Evolutionary conservation across 1,284 basidiomycete species (phyloP), one percentile per base, ranked within the genome.

Genomic region (Melampsora allii-populina): DNA sequence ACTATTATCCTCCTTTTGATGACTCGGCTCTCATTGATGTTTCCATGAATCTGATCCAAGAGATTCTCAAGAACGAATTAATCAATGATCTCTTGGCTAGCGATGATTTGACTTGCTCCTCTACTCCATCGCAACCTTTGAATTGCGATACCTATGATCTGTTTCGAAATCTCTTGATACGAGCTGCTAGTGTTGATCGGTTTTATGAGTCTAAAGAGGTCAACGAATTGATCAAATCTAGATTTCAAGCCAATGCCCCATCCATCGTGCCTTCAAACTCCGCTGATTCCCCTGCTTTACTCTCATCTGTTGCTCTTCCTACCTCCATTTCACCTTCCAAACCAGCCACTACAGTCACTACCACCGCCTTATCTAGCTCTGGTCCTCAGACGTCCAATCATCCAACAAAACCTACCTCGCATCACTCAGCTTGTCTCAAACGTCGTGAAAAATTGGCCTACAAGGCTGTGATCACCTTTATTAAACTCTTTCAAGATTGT

Each of bases 361-460:
- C 85, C 17, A 84, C 88, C 60, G 91, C 92, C 80, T 84, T 85
- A 83, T 91, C 45, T 2, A 90, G 91, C 79, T 88, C 88, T 0
- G 80, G 82, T 12, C 81, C 81, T 29, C 78, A 82, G 33, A 80
- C 82, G 6, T 68, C 79, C 69, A 77, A 78, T 46, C 80, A 79
- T 45, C 77, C 17, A 67, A 78, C n/a, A 78, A 79, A 67, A 80
- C 76, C 76, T 78, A 63, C 77, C 24, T 79, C 83, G 1, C 31
- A 79, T 85, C 21, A 81, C 80, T 19, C 80, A 81, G 1, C 77
- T 78, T 60, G 36, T 78, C 76, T 53, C 46, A 46, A 31, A 45
- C 36, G 46, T 58, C n/a, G 33, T 36, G 4, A n/a, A 67, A n/a
- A 75, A 67, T 48, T 76, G 67, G 10, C 45, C 63, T 19, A 66